Evolutionary conservation across 1,284 basidiomycete genomes (phyloP).

Genomic region (Microbotryomycetes sp.): DNA sequence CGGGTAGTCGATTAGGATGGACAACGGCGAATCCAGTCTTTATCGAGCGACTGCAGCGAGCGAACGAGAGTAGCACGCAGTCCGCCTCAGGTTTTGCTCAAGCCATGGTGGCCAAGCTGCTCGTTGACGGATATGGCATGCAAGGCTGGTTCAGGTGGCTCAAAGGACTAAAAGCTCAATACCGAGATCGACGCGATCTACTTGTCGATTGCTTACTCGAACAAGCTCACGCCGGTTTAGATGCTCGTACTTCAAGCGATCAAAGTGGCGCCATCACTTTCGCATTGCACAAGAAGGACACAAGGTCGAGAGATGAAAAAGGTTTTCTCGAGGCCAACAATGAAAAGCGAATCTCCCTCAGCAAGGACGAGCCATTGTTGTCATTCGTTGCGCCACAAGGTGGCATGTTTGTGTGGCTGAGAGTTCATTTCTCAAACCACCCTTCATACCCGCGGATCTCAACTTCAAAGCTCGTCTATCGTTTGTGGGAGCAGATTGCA

Average conservation of each 20-base stretch:
- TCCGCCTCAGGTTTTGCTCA: conserved; percentile 64
- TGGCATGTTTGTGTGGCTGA: conserved; percentile 50
- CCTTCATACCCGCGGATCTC: conserved; percentile 50
- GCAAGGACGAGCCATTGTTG: conserved; percentile 18
- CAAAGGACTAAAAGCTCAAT: conserved; percentile 56
- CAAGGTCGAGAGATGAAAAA: conserved; percentile 11
- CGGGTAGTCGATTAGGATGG: conserved; percentile 71
- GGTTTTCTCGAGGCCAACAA: conserved; percentile 10
- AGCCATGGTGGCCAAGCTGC: conserved; percentile 57
- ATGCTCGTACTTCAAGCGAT: conserved; percentile 10
- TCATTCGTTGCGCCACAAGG: conserved; percentile 35
- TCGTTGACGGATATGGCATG: conserved; percentile 58
- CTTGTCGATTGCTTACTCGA: conserved; percentile 52
- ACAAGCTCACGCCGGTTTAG: conserved; percentile 17
- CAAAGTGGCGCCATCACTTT: not conserved
- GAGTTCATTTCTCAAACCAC: conserved; percentile 58
- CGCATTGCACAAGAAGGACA: not conserved
- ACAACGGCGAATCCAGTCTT: conserved; percentile 61
- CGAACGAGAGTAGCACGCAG: conserved; percentile 65
- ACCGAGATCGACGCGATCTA: conserved; percentile 55
- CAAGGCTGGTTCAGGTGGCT: conserved; percentile 73
- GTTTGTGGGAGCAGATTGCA: conserved; percentile 55
- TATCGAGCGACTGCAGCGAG: conserved; percentile 66
- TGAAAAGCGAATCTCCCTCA: conserved; percentile 10
- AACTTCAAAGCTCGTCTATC: conserved; percentile 46